Evolutionary conservation across 2,329 filamentous ascomycete genomes (phyloP), one percentile per base, ranked within the genome.

Genomic region (Exophiala calicioides): DNA sequence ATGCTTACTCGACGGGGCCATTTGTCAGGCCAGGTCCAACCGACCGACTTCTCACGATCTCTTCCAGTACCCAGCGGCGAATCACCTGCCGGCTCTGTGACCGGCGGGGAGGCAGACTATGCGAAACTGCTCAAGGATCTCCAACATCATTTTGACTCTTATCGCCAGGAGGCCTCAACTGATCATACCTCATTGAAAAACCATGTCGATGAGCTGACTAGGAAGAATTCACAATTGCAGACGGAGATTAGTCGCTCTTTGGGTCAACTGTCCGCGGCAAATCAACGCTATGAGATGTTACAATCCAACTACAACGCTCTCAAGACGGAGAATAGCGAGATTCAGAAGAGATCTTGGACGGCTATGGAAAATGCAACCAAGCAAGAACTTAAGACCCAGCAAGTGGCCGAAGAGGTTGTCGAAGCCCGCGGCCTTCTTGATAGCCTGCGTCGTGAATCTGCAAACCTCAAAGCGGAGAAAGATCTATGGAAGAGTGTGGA

Each of bases 401-500:
- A 96, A 67, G 86, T 91, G 20, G 90, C 89, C 0, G 91, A 97
- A 67, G 91, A 98, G 59, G 78, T 97, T 4, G 83, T 97, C 7
- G 93, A 96, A 65, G 84, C 86, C 4, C 86, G 84, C 64, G 86
- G 86, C 23, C 71, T 91, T 41, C 75, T 87, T 3, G 91, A 98
- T 62, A 90, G 89, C 61, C 80, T 96, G 67, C 86, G 90, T 41
- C 90, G 89, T 56, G 93, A 98, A 65, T 89, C 85, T 43, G 85
- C 90, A 12, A 96, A 97, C 62, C 79, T 96, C 24, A 95, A 95
- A 66, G 90, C 91, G 0, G 91, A 97, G 68, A 95, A 95, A 70
- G 86, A 89, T 27, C 76, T 98, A 7, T 95, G 88, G 86, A 95
- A 93, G 71, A 88, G 86, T 45, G 95, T 96, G 24, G 90, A 97